Evolutionary conservation across 371 early-diverging fungal species (phyloP).

Genomic region (Nematocida ironsii): DNA sequence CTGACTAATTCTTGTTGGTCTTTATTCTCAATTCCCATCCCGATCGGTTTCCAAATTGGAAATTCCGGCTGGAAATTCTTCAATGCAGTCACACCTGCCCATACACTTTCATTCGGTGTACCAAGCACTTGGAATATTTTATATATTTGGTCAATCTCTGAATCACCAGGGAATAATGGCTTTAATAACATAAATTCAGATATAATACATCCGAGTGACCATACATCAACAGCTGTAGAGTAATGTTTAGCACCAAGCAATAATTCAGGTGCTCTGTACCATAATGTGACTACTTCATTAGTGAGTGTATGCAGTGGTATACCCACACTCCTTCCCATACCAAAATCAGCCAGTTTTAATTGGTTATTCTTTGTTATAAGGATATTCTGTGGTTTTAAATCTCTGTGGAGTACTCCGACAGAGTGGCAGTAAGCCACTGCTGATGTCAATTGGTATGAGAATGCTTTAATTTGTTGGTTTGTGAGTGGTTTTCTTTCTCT

Average conservation of each 20-base stretch:
- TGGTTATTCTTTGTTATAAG: conserved; percentile 63
- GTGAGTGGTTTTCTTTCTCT: conserved; percentile 69
- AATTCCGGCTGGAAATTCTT: conserved; percentile 74
- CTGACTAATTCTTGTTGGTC: conserved; percentile 82
- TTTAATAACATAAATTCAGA: conserved; percentile 89
- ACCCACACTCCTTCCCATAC: conserved; percentile 65
- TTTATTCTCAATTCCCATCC: conserved; percentile 23
- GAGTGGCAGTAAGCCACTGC: conserved; percentile 95
- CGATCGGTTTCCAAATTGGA: conserved; percentile 53
- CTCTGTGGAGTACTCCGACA: conserved; percentile 89
- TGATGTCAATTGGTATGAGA: conserved; percentile 85
- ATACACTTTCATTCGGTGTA: conserved; percentile 87
- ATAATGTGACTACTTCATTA: conserved; percentile 68
- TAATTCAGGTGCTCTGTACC: conserved; percentile 70
- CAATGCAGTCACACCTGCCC: conserved; percentile 80
- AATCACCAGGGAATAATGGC: conserved; percentile 94
- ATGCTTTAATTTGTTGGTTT: conserved; percentile 48
- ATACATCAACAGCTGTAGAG: conserved; percentile 76
- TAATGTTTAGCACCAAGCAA: conserved; percentile 68
- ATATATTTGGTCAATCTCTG: conserved; percentile 95
- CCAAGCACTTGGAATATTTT: conserved; percentile 98
- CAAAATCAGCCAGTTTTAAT: conserved; percentile 70
- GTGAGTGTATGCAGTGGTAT: conserved; percentile 68
- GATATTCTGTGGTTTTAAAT: conserved; percentile 80
- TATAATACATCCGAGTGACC: conserved; percentile 98